phyloP scores from a whole-genome alignment of 1,284 basidiomycete species.

The Xerocomus nothofagi region DNA sequence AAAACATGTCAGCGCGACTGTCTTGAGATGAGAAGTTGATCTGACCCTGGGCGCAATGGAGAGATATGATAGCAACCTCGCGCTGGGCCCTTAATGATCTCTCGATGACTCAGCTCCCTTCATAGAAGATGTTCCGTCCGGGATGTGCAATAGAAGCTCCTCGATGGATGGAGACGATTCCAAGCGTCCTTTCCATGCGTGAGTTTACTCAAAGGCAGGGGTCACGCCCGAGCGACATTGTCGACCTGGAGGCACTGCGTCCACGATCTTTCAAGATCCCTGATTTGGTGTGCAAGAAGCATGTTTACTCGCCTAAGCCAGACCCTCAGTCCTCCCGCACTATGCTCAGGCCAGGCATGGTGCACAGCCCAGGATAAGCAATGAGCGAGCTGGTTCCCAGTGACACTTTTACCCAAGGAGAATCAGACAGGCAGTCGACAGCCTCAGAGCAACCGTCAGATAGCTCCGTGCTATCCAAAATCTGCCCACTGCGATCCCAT shows the following conservation, averaged over 20 bases:
- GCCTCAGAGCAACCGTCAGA: background rate
- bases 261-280: slow-evolving; percentile 12
- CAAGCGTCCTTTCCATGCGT: slow-evolving; percentile 39
- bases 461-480: slow-evolving; percentile 4
- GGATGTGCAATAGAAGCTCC: too few relatives aligned
- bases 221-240: slow-evolving; percentile 67
- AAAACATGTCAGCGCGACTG: slow-evolving; percentile 5
- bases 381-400: slow-evolving; percentile 1
- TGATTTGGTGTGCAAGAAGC: slow-evolving; percentile 12
- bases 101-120: slow-evolving; percentile 78
- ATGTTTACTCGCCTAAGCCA: slow-evolving; percentile 62
- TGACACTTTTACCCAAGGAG: background rate
- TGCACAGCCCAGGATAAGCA: slow-evolving; percentile 58
- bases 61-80: slow-evolving; percentile 74
- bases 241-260: slow-evolving; percentile 50
- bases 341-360: slow-evolving; percentile 59
- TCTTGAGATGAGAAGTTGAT: slow-evolving; percentile 2
- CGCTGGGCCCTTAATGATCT: slow-evolving; percentile 74
- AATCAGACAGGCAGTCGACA: background rate
- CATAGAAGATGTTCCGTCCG: slow-evolving; percentile 66
- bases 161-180: slow-evolving; percentile 33
- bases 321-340: slow-evolving; percentile 74
- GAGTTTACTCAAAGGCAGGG: slow-evolving; percentile 72
- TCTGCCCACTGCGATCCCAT: slow-evolving; percentile 8
- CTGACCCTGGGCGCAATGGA: slow-evolving; percentile 73